Base-by-base conservation (phyloP, 208 protist genomes). In the Trypanosoma congolense region DNA sequence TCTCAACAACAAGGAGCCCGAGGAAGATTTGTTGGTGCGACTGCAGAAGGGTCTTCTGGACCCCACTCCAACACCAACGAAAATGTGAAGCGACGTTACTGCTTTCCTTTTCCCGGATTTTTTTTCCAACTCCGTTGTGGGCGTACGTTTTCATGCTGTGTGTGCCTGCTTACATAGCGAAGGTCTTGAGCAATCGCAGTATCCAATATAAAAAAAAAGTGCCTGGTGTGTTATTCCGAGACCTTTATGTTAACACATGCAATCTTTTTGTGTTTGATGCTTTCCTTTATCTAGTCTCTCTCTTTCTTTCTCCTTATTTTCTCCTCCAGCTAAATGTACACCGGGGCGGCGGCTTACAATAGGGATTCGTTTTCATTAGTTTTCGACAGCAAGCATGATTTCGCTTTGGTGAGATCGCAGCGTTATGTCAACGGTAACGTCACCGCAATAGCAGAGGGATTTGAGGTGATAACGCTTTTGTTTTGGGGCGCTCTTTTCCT, bases 1-100 rank as follows among this genome's bases (percentile, higher is more conserved):
- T 29, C 43, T 75, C 18, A 69, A 70, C 42, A 41, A 66, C 3
- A 65, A 55, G 0, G 43, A 70, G 25, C 55, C 56, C 14, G 79
- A 72, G 19, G 80, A 76, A 21, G 72, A 84, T 56, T 56, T 91
- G 28, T 63, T 93, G 10, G 72, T 56, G 25, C 70, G 87, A 67
- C 76, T 93, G 26, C 87, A 90, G 52, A 66, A 62, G 14, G 83
- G 83, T 19, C 50, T 65, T 5, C 63, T 89, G 8, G 83, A 91
- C 33, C 83, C 83, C 10, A 62, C 66, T 12, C 51, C 66, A 4
- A 22, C 60, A 40, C 36, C 25, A 2, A 61, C n/a, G n/a, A n/a
- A n/a, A n/a, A n/a, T n/a, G n/a, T n/a, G n/a, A n/a, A n/a, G n/a
- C n/a, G n/a, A n/a, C n/a, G n/a, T n/a, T n/a, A n/a, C n/a, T n/a